Evolutionary conservation across 345 rosid species (phyloP), one percentile per base, ranked within the genome.

Genomic region (Eucalyptus curtisii): DNA sequence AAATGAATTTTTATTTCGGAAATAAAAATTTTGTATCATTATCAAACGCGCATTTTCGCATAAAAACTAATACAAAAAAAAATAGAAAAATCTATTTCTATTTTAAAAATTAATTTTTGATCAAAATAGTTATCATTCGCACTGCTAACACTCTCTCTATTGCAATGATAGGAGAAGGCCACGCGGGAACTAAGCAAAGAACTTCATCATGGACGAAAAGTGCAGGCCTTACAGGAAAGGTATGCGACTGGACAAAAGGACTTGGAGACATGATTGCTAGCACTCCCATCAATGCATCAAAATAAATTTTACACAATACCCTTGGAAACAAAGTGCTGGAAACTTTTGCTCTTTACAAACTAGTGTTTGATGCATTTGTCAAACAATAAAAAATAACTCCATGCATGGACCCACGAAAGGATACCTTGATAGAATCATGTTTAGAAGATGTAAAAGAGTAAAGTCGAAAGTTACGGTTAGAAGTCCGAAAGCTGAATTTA

Each of bases 41-140:
- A 49, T 49, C 17, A 49, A 49, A 49, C 0, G 0, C 17, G 0
- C 52, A 14, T 49, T 49, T 49, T 49, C 14, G 1, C 17, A n/a
- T 14, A 14, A 7, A 49, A 49, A 49, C 7, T 14, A 49, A 49
- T 14, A 49, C 7, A 49, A 5, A 49, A 49, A 42, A 45, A 49
- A 1, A 49, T 13, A 13, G 1, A 49, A 49, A 49, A 49, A 2
- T 2, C 1, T 49, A 49, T 14, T 49, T 49, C 16, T 49, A 49
- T 49, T 5, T 49, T 49, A 49, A 49, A 48, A 49, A 49, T 49
- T 5, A 14, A 49, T 49, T 49, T 49, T 0, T 49, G 7, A 49
- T 49, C 14, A 49, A 3, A 49, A 49, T 49, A 14, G 17, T 49
- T 14, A 49, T 49, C 1, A 49, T 49, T 49, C 0, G 3, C 3